Base-by-base conservation (phyloP, 306 rosid species). In the Castanospermum australe region DNA sequence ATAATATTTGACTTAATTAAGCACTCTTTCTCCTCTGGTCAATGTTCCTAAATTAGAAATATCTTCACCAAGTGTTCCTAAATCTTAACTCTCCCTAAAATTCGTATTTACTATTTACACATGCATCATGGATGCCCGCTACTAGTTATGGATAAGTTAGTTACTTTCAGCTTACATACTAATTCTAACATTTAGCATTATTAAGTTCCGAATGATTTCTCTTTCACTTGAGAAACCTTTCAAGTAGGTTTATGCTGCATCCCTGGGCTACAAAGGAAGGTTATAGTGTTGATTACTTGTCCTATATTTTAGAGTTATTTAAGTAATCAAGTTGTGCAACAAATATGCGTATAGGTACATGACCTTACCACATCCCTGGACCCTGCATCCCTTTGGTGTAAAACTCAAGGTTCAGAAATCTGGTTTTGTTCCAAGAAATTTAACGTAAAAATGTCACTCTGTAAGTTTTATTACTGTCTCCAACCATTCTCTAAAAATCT, bases 341-440 rank as follows among this genome's bases (percentile, higher is more conserved):
- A 57, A 59, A 57, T 42, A 18, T 13, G 42, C 5, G 38, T 30
- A 56, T n/a, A 10, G 14, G 30, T 7, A 55, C 38, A 20, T 20
- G 30, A 50, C 22, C 36, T 28, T 33, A 68, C 68, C 20, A 20
- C n/a, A 48, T 74, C 51, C 52, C 13, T 28, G 68, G 71, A 51
- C 14, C 67, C 32, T n/a, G 41, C 62, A 79, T 51, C 68, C 55
- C 65, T 56, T 66, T 47, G 55, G 59, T 5, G 73, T 28, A 61
- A 25, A 76, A 47, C 33, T 71, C 9, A 7, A 62, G 13, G 71
- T 28, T 51, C 36, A 57, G 41, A 81, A 20, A 18, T 67, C 30
- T 42, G 36, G 10, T 60, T 38, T 69, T 54, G 28, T 30, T 66
- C 18, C 48, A 56, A 22, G 32, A 35, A 36, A 36, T 32, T 66